These are phyloP conservation scores for Eucommia ulmoides DNA, from an alignment of 257 asterid genomes.

Conservation along the genomic window DNA sequence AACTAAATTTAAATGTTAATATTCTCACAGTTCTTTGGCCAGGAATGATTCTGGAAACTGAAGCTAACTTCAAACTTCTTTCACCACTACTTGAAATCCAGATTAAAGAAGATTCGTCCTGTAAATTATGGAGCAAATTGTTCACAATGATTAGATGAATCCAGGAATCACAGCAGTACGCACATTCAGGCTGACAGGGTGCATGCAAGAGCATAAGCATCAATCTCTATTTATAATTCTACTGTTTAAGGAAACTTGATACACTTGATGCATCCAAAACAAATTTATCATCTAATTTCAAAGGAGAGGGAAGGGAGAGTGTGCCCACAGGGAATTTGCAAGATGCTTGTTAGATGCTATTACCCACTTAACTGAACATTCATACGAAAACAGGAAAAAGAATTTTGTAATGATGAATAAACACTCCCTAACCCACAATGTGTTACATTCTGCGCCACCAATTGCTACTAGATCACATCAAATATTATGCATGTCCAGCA, in stretches of 20 bases:
- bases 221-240: background rate
- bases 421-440: no score
- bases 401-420: no score
- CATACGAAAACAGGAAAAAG: background rate
- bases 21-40: conserved; percentile 80
- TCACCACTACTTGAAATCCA: conserved; percentile 86
- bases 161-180: background rate
- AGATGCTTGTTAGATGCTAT: background rate
- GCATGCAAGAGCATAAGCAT: background rate
- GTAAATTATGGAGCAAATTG: conserved; percentile 11
- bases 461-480: background rate
- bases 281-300: no score
- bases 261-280: background rate
- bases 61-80: conserved; percentile 68
- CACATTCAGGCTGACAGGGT: background rate
- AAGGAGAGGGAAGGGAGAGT: background rate
- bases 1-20: background rate
- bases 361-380: background rate
- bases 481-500: background rate
- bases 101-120: conserved; percentile 70
- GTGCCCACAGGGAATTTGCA: background rate
- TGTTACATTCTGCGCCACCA: background rate
- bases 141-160: conserved; percentile 1
- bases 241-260: background rate
- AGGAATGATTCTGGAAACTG: conserved; percentile 68